These are phyloP conservation scores for Letharia columbiana DNA, from an alignment of 495 filamentous ascomycete genomes.

Conservation along the genomic window DNA sequence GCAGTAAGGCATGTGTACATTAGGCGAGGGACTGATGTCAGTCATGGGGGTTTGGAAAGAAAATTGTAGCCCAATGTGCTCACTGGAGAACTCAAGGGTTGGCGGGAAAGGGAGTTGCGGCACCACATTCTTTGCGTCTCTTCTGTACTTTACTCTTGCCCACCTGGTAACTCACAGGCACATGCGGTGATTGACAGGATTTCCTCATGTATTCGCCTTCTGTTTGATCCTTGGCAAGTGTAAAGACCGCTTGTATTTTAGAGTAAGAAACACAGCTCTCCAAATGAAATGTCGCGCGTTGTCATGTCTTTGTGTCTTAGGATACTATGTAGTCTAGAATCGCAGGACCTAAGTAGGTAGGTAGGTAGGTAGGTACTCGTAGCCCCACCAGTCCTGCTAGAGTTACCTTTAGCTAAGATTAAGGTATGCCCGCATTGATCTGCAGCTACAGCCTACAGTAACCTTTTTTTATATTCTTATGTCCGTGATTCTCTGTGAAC, in stretches of 20 bases:
- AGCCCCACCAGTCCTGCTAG: not conserved
- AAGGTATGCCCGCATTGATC: not conserved
- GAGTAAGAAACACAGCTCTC: not conserved
- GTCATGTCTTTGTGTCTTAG: not conserved
- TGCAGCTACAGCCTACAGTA: not conserved
- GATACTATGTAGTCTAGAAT: too few relatives aligned
- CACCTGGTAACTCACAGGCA: not conserved
- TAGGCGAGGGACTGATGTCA: not conserved
- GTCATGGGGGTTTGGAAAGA: not conserved
- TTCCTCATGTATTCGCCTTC: not conserved
- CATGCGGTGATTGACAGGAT: not conserved
- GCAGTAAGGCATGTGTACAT: conserved; percentile 8
- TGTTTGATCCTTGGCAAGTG: not conserved
- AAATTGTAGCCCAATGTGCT: not conserved
- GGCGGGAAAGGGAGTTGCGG: not conserved
- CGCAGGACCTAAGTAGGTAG: too few relatives aligned
- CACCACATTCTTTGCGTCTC: not conserved
- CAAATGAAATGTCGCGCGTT: not conserved
- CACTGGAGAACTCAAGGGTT: not conserved
- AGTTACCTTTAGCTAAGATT: too few relatives aligned
- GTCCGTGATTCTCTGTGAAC: not conserved
- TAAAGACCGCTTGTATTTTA: not conserved
- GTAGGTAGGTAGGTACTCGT: too few relatives aligned
- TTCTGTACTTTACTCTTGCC: conserved; percentile 7
- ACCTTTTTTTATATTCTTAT: not conserved